These are phyloP conservation scores for Blastobotrys niveus DNA, from an alignment of 1,139 yeast species.

Conservation along the genomic window DNA sequence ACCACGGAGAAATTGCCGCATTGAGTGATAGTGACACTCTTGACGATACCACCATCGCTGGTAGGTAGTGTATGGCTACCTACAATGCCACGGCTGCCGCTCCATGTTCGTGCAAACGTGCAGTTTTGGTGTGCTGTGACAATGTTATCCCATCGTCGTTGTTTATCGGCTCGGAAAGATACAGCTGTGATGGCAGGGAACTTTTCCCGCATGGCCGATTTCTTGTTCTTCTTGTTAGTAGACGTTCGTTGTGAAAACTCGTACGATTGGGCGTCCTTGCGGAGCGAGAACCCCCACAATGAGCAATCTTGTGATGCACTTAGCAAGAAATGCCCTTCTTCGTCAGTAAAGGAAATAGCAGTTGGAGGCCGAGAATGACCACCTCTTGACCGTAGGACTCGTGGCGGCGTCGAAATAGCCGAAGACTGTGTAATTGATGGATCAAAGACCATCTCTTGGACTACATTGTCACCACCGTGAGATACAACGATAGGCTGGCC, in stretches of 20 bases:
- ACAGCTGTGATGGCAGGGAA: constrained; percentile 72
- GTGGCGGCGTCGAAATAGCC: constrained; percentile 74
- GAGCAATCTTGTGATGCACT: constrained; percentile 86
- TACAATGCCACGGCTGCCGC: constrained; percentile 70
- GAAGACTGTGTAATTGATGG: constrained; percentile 66
- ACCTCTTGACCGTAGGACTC: constrained; percentile 87
- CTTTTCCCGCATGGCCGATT: constrained; percentile 48
- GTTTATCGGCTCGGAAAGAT: constrained; percentile 70
- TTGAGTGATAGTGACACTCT: constrained; percentile 71
- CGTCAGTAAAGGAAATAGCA: constrained; percentile 68
- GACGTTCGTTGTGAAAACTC: constrained; percentile 70
- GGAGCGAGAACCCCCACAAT: constrained; percentile 83
- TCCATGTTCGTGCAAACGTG: constrained; percentile 87
- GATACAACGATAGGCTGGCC: constrained; percentile 94
- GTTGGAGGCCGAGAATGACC: constrained; percentile 95
- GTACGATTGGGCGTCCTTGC: constrained; percentile 96
- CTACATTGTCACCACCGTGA: constrained; percentile 84
- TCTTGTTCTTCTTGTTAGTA: constrained; percentile 16
- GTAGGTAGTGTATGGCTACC: constrained; percentile 70
- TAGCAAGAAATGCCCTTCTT: constrained; percentile 72
- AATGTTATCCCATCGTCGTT: constrained; percentile 92
- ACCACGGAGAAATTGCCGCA: constrained; percentile 95
- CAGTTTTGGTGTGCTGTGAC: constrained; percentile 89
- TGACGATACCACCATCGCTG: constrained; percentile 75
- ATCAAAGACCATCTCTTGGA: constrained; percentile 90